phyloP scores from a whole-genome alignment of 2,329 filamentous ascomycete genomes.

The Xylaria sp. region DNA sequence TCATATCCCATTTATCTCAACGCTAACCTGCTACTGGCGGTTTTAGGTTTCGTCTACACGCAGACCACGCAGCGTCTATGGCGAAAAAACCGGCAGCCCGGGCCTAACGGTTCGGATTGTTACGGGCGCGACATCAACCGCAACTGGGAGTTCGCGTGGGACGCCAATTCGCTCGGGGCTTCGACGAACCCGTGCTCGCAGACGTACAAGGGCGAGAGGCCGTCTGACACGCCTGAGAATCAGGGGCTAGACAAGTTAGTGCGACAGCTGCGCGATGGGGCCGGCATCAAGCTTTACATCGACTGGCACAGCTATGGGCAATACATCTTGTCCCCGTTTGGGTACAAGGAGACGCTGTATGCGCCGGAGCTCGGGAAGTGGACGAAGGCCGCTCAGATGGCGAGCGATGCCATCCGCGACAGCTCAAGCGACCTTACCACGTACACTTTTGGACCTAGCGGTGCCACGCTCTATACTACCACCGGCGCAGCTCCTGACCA shows the following conservation, averaged over 20 bases:
- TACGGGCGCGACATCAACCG: slow-evolving; percentile 65
- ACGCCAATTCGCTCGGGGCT: slow-evolving; percentile 53
- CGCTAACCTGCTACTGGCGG: not conserved
- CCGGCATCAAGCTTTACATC: slow-evolving; percentile 65
- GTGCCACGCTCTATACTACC: slow-evolving; percentile 44
- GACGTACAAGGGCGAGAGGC: slow-evolving; percentile 55
- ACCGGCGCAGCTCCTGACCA: slow-evolving; percentile 45
- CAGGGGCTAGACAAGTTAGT: slow-evolving; percentile 53
- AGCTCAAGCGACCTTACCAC: slow-evolving; percentile 46
- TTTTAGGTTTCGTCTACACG: slow-evolving; percentile 66
- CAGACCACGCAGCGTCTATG: slow-evolving; percentile 68
- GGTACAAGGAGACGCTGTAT: slow-evolving; percentile 55
- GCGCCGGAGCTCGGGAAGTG: slow-evolving; percentile 58
- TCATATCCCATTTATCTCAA: not conserved
- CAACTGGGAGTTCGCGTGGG: slow-evolving; percentile 65
- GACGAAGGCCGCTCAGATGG: slow-evolving; percentile 48
- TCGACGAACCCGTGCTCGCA: slow-evolving; percentile 62
- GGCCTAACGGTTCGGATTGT: slow-evolving; percentile 49
- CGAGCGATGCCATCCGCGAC: slow-evolving; percentile 51
- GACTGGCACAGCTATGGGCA: slow-evolving; percentile 70
- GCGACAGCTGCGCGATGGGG: slow-evolving; percentile 49
- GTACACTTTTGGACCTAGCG: slow-evolving; percentile 45
- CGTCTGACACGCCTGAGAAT: slow-evolving; percentile 60
- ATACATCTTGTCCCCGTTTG: slow-evolving; percentile 65
- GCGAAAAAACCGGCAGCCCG: slow-evolving; percentile 65